Evolutionary conservation across 2,329 filamentous ascomycete species (phyloP).

Genomic region (Capronia americana): DNA sequence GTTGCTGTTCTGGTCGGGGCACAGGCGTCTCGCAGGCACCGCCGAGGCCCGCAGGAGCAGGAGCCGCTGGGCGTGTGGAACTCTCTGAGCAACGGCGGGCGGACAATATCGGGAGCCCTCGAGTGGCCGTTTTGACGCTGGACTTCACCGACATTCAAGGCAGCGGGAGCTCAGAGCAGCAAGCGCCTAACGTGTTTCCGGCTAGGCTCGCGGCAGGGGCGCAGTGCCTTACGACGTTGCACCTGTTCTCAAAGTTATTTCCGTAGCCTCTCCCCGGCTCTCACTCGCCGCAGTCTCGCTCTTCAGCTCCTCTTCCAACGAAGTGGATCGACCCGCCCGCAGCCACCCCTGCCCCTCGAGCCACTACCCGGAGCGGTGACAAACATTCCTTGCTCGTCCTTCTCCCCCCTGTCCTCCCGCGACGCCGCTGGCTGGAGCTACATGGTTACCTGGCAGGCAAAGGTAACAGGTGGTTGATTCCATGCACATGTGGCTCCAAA

Average conservation of each 20-base stretch:
- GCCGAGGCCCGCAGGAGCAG: neutral
- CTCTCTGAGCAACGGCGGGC: conserved; percentile 13
- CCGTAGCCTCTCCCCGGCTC: conserved; percentile 17
- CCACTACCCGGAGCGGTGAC: conserved; percentile 22
- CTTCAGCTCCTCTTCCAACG: conserved; percentile 23
- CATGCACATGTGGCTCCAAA: conserved; percentile 17
- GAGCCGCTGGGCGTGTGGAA: neutral
- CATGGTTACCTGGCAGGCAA: neutral
- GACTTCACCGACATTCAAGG: conserved; percentile 3
- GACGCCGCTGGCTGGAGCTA: conserved; percentile 26
- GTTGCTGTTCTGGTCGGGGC: no score
- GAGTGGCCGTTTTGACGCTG: conserved; percentile 10
- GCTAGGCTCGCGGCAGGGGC: conserved; percentile 29
- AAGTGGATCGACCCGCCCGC: conserved; percentile 24
- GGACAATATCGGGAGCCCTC: conserved; percentile 11
- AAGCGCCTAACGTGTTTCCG: conserved; percentile 10
- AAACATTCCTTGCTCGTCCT: conserved; percentile 19
- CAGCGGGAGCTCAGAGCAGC: conserved; percentile 20
- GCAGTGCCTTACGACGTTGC: conserved; percentile 34
- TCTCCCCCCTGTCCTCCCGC: conserved; percentile 21
- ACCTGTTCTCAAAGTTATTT: conserved; percentile 35
- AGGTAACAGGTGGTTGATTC: conserved; percentile 14
- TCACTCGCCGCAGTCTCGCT: conserved; percentile 14
- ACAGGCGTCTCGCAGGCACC: no score
- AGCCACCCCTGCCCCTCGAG: conserved; percentile 2